Conservation (phyloP, 805 yeast species). For the Ogataea chonburiensis region DNA sequence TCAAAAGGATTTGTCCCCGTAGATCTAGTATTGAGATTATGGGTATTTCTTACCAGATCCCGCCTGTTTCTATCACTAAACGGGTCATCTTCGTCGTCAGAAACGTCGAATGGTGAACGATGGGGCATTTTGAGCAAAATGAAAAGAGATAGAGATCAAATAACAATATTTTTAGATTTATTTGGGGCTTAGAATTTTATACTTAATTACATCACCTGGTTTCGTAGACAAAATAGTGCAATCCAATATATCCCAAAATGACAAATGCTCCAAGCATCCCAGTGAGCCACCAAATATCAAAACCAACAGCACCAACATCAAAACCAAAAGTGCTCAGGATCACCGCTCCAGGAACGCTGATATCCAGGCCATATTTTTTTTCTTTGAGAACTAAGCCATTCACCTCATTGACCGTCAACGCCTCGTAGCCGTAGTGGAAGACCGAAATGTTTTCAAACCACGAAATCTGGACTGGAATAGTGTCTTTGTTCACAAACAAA, state of each 20-base stretch:
- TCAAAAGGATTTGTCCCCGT: slow-evolving; percentile 7
- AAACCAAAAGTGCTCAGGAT: slow-evolving; percentile 95
- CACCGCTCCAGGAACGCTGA: slow-evolving; percentile 97
- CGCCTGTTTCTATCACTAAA: slow-evolving; percentile 10
- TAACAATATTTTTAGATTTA: too few relatives aligned
- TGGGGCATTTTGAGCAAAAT: too few relatives aligned
- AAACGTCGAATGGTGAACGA: slow-evolving; percentile 7
- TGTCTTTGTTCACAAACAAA: slow-evolving; percentile 80
- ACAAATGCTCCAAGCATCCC: slow-evolving; percentile 60
- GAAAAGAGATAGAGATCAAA: too few relatives aligned
- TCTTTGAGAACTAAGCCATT: slow-evolving; percentile 80
- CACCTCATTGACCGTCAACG: slow-evolving; percentile 89
- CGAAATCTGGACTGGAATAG: slow-evolving; percentile 46
- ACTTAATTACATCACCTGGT: slow-evolving; percentile 57
- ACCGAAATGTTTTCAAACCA: slow-evolving; percentile 83
- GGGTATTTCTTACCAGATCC: too few relatives aligned
- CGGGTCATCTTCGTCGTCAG: slow-evolving; percentile 8
- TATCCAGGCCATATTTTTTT: slow-evolving; percentile 86
- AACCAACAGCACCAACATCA: slow-evolving; percentile 69
- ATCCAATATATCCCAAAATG: slow-evolving; percentile 68
- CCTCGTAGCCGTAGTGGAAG: slow-evolving; percentile 95
- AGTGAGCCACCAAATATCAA: slow-evolving; percentile 61
- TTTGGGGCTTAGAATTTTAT: slow-evolving; percentile 6
- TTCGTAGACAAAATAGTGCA: slow-evolving; percentile 75
- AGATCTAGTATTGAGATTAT: too few relatives aligned